These are phyloP conservation scores for Starmerella roubikii DNA, from an alignment of 805 yeast species.

Conservation along the genomic window DNA sequence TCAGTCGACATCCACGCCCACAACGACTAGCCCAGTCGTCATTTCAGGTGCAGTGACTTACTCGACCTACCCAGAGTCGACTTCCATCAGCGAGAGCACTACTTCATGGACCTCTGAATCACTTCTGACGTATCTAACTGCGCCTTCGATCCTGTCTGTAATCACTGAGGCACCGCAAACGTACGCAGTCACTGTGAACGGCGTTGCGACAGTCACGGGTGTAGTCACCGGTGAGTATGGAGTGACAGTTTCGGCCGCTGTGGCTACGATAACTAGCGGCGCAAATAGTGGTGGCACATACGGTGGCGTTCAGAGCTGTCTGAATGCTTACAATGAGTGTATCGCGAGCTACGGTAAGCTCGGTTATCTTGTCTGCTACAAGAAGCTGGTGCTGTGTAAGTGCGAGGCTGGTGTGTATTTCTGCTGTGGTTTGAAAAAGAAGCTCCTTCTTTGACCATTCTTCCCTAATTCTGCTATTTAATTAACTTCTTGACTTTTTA, in stretches of 20 bases:
- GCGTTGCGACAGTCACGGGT: constrained; percentile 11
- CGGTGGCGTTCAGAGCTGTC: constrained; percentile 20
- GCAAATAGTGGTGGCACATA: constrained; percentile 8
- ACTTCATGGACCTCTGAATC: neutral
- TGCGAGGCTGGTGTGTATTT: constrained; percentile 20
- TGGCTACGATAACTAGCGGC: constrained; percentile 10
- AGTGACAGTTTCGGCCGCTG: constrained; percentile 1
- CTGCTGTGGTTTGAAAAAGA: constrained; percentile 17
- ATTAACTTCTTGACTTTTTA: too few relatives aligned
- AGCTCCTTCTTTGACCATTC: too few relatives aligned
- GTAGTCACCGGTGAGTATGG: constrained; percentile 9
- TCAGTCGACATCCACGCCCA: neutral
- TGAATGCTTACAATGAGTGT: constrained; percentile 15
- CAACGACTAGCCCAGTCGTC: neutral
- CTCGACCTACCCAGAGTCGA: neutral
- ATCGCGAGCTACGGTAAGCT: constrained; percentile 4
- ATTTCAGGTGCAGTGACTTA: neutral
- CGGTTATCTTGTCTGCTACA: constrained; percentile 16
- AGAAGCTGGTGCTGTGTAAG: constrained; percentile 19
- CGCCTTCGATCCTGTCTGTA: constrained; percentile 10
- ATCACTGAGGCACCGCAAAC: constrained; percentile 12
- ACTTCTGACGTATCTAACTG: constrained; percentile 5
- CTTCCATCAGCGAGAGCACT: neutral
- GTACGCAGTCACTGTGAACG: constrained; percentile 10
- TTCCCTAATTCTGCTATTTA: too few relatives aligned